Evolutionary conservation across 352 stramenopile genomes (phyloP).

Genomic region (Globisporangium mamillatum): DNA sequence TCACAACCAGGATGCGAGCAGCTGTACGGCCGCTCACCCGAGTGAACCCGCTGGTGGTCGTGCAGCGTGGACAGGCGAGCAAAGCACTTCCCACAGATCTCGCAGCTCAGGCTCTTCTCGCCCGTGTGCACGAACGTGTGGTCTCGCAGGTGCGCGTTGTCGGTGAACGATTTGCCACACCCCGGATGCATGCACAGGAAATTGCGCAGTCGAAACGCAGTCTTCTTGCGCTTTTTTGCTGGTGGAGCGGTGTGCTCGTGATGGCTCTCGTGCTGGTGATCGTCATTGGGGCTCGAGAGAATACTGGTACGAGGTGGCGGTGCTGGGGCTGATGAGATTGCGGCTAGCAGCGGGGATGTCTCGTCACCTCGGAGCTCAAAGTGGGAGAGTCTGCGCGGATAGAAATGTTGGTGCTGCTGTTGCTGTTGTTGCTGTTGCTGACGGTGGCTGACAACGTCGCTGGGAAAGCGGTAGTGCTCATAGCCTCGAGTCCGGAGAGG

Average conservation of each 20-base stretch:
- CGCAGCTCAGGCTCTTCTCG: constrained; percentile 57
- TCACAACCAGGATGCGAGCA: constrained; percentile 28
- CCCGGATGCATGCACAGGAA: constrained; percentile 66
- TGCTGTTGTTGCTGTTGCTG: neutral
- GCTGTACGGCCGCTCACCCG: constrained; percentile 65
- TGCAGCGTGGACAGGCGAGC: constrained; percentile 53
- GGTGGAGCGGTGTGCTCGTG: neutral
- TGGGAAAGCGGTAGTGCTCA: constrained; percentile 6
- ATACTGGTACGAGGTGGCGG: neutral
- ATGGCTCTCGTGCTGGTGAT: constrained; percentile 3
- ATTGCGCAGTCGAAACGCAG: constrained; percentile 55
- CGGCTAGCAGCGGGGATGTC: neutral
- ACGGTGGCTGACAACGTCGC: neutral
- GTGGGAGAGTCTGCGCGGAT: constrained; percentile 2
- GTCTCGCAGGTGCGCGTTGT: constrained; percentile 65
- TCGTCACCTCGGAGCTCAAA: constrained; percentile 10
- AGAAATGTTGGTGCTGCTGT: neutral
- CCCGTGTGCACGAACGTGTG: constrained; percentile 74
- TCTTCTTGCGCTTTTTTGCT: constrained; percentile 40
- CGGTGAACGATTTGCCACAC: constrained; percentile 67
- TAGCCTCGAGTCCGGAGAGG: neutral
- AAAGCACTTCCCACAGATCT: constrained; percentile 47
- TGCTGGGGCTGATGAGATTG: neutral
- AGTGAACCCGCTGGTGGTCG: constrained; percentile 68
- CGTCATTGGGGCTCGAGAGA: neutral